phyloP scores from a whole-genome alignment of 2,329 filamentous ascomycete species.

The Penicillium sp. region DNA sequence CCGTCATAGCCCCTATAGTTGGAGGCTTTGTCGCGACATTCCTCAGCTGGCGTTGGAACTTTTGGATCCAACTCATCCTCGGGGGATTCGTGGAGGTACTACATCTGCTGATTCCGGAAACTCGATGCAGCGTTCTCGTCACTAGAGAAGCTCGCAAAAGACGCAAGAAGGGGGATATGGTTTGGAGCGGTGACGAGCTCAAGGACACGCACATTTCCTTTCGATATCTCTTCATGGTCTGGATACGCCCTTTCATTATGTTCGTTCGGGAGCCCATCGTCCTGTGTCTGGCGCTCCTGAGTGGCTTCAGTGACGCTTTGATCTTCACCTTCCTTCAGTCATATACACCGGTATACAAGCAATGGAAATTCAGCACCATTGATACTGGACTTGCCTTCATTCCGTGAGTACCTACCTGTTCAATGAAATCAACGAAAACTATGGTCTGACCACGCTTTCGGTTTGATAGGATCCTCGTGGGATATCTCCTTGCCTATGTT shows the following conservation, averaged over 20 bases:
- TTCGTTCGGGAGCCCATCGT: constrained; percentile 66
- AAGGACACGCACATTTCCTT: constrained; percentile 55
- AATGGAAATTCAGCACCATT: constrained; percentile 57
- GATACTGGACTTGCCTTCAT: constrained; percentile 54
- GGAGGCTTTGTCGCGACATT: constrained; percentile 54
- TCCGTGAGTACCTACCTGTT: constrained; percentile 37
- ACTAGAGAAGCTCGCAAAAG: constrained; percentile 58
- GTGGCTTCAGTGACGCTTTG: constrained; percentile 62
- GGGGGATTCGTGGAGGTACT: constrained; percentile 53
- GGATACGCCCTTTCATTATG: constrained; percentile 63
- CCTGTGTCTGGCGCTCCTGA: constrained; percentile 59
- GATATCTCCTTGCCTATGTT: constrained; percentile 58
- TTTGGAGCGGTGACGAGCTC: constrained; percentile 73
- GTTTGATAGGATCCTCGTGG: constrained; percentile 47
- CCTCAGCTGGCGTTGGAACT: constrained; percentile 58
- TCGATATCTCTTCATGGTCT: constrained; percentile 57
- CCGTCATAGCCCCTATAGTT: constrained; percentile 48
- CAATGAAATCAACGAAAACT: not conserved
- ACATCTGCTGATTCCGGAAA: constrained; percentile 56
- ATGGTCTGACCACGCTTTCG: not conserved
- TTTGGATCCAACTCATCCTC: constrained; percentile 62
- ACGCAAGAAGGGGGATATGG: constrained; percentile 56
- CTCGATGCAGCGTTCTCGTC: constrained; percentile 57
- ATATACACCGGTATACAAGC: constrained; percentile 58
- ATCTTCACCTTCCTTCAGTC: constrained; percentile 67